phyloP scores from a whole-genome alignment of 345 rosid species.

The Cardamine occulta region DNA sequence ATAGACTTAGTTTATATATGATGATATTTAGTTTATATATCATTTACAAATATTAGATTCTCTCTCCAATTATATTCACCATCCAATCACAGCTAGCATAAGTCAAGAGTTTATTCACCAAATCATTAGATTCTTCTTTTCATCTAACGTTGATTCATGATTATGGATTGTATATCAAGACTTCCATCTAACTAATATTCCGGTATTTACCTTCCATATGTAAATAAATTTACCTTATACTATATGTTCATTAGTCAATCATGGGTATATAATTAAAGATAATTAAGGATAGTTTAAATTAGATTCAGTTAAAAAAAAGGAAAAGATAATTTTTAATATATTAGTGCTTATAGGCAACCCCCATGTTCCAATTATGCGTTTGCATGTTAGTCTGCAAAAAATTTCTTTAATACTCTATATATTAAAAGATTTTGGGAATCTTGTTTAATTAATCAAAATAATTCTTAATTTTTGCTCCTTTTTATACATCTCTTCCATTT shows the following conservation, averaged over 20 bases:
- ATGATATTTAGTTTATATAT: neutral
- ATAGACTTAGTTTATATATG: constrained; percentile 13
- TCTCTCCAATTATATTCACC: constrained; percentile 37
- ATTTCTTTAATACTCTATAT: neutral
- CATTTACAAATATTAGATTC: constrained; percentile 18
- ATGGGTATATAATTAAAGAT: neutral
- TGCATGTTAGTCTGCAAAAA: constrained; percentile 41
- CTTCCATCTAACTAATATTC: constrained; percentile 13
- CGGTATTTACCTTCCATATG: neutral
- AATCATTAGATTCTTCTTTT: constrained; percentile 26
- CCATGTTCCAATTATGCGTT: constrained; percentile 46
- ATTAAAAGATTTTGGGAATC: constrained; percentile 33
- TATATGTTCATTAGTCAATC: neutral
- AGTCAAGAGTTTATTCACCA: constrained; percentile 8
- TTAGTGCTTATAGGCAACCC: constrained; percentile 15
- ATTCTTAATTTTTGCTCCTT: constrained; percentile 16
- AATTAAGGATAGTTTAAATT: neutral
- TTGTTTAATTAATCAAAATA: constrained; percentile 30
- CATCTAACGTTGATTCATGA: neutral
- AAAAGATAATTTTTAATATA: neutral
- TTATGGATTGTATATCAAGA: constrained; percentile 10
- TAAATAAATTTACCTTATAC: neutral
- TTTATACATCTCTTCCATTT: constrained; percentile 37
- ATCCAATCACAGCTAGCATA: constrained; percentile 29
- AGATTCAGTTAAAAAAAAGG: neutral